Conservation (phyloP, 306 rosid genomes). For the Trifolium repens region DNA sequence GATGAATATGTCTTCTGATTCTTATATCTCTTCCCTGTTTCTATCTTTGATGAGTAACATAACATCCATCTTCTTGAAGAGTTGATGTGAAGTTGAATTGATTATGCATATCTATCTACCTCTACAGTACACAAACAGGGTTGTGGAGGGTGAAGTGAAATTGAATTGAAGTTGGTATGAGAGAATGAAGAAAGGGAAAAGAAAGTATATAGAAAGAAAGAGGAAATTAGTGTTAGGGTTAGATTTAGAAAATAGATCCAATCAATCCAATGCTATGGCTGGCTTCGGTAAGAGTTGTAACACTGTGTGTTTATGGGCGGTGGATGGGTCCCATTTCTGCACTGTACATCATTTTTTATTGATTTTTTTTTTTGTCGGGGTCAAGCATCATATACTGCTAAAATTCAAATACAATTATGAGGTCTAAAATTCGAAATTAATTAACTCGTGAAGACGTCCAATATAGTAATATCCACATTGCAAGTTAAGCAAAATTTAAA, state of each 20-base stretch:
- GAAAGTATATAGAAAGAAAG: neutral
- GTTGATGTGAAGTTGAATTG: neutral
- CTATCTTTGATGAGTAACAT: neutral
- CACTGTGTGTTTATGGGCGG: conserved; percentile 77
- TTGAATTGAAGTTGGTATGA: neutral
- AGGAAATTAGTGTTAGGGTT: conserved; percentile 54
- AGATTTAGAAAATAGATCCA: conserved; percentile 54
- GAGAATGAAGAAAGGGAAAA: neutral
- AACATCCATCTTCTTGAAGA: neutral
- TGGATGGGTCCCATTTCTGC: conserved; percentile 72
- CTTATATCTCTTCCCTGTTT: neutral
- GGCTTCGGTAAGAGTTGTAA: conserved; percentile 49
- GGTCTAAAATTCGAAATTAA: no score
- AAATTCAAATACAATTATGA: no score
- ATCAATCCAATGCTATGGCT: conserved; percentile 6
- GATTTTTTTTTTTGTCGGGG: neutral
- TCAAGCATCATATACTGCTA: no score
- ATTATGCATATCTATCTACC: neutral
- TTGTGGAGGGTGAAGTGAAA: conserved; percentile 2
- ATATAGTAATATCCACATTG: no score
- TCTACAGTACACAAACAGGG: neutral
- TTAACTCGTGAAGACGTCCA: no score
- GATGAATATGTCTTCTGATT: no score
- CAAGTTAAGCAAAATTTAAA: no score
- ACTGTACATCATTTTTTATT: conserved; percentile 12